Conservation (phyloP, 805 yeast genomes). For the Metschnikowia cubensis region DNA sequence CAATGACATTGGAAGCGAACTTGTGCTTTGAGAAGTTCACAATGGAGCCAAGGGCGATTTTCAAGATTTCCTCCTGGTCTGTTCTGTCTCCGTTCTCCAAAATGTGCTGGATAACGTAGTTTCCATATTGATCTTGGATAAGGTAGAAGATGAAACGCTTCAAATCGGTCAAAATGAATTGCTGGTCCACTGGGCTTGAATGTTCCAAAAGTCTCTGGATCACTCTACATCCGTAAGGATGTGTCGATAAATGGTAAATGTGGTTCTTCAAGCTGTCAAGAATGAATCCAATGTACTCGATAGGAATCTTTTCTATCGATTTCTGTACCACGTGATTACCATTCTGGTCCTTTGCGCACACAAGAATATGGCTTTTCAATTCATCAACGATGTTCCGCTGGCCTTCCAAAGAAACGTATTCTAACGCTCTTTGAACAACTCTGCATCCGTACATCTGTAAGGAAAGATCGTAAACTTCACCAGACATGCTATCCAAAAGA, state of each 20-base stretch:
- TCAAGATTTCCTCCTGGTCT: conserved; percentile 60
- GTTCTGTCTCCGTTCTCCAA: conserved; percentile 71
- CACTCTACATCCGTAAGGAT: conserved; percentile 97
- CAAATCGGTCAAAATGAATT: conserved; percentile 64
- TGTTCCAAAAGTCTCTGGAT: conserved; percentile 88
- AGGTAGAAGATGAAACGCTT: conserved; percentile 67
- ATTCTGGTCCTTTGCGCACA: conserved; percentile 78
- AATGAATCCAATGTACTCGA: conserved; percentile 64
- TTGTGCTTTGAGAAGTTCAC: conserved; percentile 90
- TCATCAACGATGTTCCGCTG: conserved; percentile 70
- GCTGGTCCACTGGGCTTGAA: conserved; percentile 63
- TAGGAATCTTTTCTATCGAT: conserved; percentile 82
- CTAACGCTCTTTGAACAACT: conserved; percentile 92
- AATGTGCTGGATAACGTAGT: conserved; percentile 94
- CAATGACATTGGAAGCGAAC: conserved; percentile 97
- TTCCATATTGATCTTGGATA: conserved; percentile 95
- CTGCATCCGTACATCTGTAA: conserved; percentile 98
- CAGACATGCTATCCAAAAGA: conserved; percentile 66
- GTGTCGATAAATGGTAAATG: conserved; percentile 84
- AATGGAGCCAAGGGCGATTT: conserved; percentile 65
- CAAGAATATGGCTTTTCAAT: conserved; percentile 59
- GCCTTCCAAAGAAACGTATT: conserved; percentile 58
- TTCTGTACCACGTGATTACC: conserved; percentile 98
- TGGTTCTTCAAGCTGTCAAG: conserved; percentile 64
- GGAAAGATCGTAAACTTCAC: conserved; percentile 70